Evolutionary conservation across 306 rosid species (phyloP).

Genomic region (Prunus mume): DNA sequence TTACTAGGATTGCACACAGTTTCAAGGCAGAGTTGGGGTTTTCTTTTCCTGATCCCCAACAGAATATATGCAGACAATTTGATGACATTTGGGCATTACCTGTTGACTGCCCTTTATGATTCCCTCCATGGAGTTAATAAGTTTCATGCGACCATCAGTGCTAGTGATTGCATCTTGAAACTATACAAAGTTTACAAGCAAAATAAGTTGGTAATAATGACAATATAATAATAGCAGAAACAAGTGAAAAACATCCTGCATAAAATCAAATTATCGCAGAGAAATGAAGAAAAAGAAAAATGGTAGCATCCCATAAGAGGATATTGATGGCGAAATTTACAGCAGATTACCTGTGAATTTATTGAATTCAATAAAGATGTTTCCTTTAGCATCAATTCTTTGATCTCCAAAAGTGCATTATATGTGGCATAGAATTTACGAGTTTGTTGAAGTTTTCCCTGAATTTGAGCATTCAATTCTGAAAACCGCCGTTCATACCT

Average conservation of each 20-base stretch:
- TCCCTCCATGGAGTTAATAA: constrained; percentile 89
- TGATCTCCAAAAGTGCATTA: constrained; percentile 89
- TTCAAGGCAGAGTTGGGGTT: background rate
- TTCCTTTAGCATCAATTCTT: constrained; percentile 89
- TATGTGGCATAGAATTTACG: constrained; percentile 75
- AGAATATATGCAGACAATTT: background rate
- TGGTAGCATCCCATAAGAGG: background rate
- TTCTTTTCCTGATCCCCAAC: background rate
- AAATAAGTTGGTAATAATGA: background rate
- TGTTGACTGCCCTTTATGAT: constrained; percentile 82
- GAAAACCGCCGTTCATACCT: constrained; percentile 76
- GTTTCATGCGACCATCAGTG: constrained; percentile 63
- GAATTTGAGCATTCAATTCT: constrained; percentile 73
- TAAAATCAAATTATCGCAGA: background rate
- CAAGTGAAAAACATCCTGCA: background rate
- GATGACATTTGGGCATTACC: constrained; percentile 37
- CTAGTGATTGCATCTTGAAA: constrained; percentile 87
- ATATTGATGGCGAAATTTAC: background rate
- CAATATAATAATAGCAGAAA: background rate
- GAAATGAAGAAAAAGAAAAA: background rate
- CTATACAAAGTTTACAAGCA: constrained; percentile 35
- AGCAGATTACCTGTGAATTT: constrained; percentile 67
- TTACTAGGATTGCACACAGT: background rate
- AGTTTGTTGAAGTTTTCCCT: constrained; percentile 83
- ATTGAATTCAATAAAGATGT: constrained; percentile 82